Evolutionary conservation across 2,329 filamentous ascomycete species (phyloP), one percentile per base, ranked within the genome.

Genomic region (Penicillium sp.): DNA sequence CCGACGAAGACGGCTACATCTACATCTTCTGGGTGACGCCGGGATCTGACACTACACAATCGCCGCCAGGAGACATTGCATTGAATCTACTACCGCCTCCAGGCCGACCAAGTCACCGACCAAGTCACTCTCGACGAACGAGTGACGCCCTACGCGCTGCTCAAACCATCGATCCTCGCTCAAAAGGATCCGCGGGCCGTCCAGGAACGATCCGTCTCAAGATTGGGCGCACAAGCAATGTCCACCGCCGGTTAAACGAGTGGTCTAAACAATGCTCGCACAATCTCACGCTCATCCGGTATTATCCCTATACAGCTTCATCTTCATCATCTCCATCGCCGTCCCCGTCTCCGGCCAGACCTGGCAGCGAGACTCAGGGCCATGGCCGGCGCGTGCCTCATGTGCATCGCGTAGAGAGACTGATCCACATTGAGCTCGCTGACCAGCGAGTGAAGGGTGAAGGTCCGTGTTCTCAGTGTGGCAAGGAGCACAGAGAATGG

Each of bases 1-100:
- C 81, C 54, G 90, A 94, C 62, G 90, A 95, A 64, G 79, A 88
- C 12, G 94, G 94, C 38, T 99, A 94, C 75, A 97, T 99, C 63
- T 99, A 99, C 80, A 96, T 99, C 73, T 99, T 97, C 80, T 97
- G 93, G 91, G 81, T 97, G 21, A 97, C 91, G 0, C 86, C 91
- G 35, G 81, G 80, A 2, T 74, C 83, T 7, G 70, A 79, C 0
- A 42, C 56, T 7, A 49, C 58, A 24, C 71, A 82, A 0, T 76
- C 80, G 1, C 79, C 86, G 0, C 77, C 78, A 35, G 18, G 52
- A 45, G 86, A 84, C 61, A 77, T 84, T 45, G 82, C 83, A 20
- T 79, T 83, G 8, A 81, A 83, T 11, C 77, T 89, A 49, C 79
- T 87, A 43, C 81, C 84, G 0, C 76, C 80, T 2, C 67, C 76